These are phyloP conservation scores for Torulaspora microellipsoides DNA, from an alignment of 805 yeast species.

Conservation along the genomic window DNA sequence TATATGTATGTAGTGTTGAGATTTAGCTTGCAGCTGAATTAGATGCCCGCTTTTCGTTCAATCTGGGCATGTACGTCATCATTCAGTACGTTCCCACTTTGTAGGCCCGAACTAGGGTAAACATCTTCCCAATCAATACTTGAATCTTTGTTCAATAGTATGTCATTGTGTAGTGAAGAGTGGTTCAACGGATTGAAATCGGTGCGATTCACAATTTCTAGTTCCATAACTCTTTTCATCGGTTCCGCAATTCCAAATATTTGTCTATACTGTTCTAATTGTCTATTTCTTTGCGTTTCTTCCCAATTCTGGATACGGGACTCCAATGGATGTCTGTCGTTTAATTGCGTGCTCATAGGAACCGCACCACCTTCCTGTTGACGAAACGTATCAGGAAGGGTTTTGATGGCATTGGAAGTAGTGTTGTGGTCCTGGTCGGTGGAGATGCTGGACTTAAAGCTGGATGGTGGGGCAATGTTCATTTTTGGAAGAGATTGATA, in stretches of 20 bases:
- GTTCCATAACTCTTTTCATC: slow-evolving; percentile 85
- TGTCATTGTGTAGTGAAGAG: slow-evolving; percentile 60
- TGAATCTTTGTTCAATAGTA: slow-evolving; percentile 71
- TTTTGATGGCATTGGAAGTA: slow-evolving; percentile 55
- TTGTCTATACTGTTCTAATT: slow-evolving; percentile 74
- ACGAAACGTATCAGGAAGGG: slow-evolving; percentile 64
- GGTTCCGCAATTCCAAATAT: slow-evolving; percentile 93
- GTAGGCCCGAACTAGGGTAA: slow-evolving; percentile 45
- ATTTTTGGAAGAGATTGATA: slow-evolving; percentile 10
- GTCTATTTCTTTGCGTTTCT: slow-evolving; percentile 59
- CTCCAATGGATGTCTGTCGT: slow-evolving; percentile 84
- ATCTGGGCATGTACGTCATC: slow-evolving; percentile 68
- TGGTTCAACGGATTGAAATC: slow-evolving; percentile 62
- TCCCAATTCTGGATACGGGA: slow-evolving; percentile 76
- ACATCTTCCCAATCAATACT: slow-evolving; percentile 92
- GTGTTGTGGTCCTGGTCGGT: slow-evolving; percentile 50
- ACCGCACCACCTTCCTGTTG: slow-evolving; percentile 58
- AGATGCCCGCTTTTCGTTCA: slow-evolving; percentile 58
- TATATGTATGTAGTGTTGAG: neutral
- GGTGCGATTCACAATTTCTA: slow-evolving; percentile 61
- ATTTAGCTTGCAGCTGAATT: slow-evolving; percentile 10
- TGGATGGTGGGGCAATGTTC: slow-evolving; percentile 53
- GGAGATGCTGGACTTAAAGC: slow-evolving; percentile 44
- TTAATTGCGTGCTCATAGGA: slow-evolving; percentile 52
- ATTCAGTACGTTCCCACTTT: slow-evolving; percentile 39